These are phyloP conservation scores for Crucihimalaya himalaica DNA, from an alignment of 345 rosid genomes.

Conservation along the genomic window DNA sequence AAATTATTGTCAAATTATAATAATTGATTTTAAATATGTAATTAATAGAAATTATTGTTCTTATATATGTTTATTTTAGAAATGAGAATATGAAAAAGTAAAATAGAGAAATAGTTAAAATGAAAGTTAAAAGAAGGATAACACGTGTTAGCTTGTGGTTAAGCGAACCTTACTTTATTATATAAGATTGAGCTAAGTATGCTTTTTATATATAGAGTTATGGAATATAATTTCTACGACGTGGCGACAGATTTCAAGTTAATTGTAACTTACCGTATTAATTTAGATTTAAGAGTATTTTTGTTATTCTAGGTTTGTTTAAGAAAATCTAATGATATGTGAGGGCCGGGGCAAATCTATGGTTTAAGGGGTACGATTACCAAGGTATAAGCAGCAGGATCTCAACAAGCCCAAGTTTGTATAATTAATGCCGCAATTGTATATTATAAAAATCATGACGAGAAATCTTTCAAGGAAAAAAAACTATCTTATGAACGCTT, in stretches of 20 bases:
- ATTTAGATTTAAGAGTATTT: not conserved
- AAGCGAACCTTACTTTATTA: too few species aligned
- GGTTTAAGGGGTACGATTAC: not conserved
- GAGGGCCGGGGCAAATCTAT: not conserved
- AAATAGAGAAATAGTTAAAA: too few species aligned
- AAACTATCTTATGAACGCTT: not conserved
- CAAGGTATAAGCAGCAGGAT: not conserved
- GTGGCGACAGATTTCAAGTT: not conserved
- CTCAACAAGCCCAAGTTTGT: slow-evolving; percentile 17
- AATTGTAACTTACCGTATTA: not conserved
- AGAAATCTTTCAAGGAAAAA: not conserved
- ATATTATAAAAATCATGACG: not conserved
- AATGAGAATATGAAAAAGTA: too few species aligned
- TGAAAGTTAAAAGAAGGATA: too few species aligned
- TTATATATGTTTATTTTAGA: too few species aligned
- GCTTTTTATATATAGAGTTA: not conserved
- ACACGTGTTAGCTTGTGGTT: too few species aligned
- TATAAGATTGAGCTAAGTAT: not conserved
- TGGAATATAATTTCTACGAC: not conserved
- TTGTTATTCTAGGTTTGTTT: not conserved
- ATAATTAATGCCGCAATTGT: not conserved
- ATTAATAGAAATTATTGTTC: too few species aligned
- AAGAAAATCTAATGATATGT: not conserved
- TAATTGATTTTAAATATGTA: too few species aligned
- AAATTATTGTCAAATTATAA: too few species aligned